Evolutionary conservation across 495 filamentous ascomycete genomes (phyloP).

Genomic region (Cercophora scortea): DNA sequence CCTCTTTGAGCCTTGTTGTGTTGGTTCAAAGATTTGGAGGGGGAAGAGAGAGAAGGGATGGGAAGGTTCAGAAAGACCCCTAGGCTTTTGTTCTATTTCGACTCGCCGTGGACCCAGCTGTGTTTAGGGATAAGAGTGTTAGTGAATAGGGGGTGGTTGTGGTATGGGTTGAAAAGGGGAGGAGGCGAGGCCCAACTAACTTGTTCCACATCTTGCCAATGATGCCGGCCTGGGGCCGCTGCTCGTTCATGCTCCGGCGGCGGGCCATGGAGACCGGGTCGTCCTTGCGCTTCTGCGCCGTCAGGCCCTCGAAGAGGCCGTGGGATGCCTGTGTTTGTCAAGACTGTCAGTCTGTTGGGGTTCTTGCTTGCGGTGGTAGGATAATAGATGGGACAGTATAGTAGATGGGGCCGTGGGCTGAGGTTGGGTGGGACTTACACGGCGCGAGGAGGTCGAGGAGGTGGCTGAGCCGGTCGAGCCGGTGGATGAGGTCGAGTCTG

Average conservation of each 20-base stretch:
- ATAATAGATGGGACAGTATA: not conserved
- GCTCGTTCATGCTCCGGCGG: conserved; percentile 37
- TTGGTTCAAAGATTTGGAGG: too few relatives aligned
- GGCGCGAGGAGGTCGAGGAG: conserved; percentile 6
- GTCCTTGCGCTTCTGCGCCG: conserved; percentile 32
- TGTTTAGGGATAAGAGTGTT: not conserved
- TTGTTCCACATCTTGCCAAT: conserved; percentile 41
- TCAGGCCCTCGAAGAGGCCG: conserved; percentile 33
- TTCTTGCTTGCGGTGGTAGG: not conserved
- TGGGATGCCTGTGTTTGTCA: conserved; percentile 22
- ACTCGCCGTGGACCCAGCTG: conserved; percentile 13
- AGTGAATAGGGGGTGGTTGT: not conserved
- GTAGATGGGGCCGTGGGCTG: not conserved
- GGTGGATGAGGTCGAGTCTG: conserved; percentile 22
- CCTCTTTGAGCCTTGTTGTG: too few relatives aligned
- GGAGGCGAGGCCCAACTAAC: conserved; percentile 13
- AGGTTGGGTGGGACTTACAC: conserved; percentile 1
- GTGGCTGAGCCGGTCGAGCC: conserved; percentile 7
- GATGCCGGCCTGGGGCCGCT: conserved; percentile 33
- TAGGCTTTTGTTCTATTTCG: not conserved
- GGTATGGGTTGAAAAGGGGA: not conserved
- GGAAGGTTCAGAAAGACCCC: too few relatives aligned
- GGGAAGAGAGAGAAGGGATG: too few relatives aligned
- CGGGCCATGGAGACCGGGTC: conserved; percentile 31
- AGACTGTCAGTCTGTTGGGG: not conserved